phyloP scores from a whole-genome alignment of 306 rosid species.

The Argentina anserina region DNA sequence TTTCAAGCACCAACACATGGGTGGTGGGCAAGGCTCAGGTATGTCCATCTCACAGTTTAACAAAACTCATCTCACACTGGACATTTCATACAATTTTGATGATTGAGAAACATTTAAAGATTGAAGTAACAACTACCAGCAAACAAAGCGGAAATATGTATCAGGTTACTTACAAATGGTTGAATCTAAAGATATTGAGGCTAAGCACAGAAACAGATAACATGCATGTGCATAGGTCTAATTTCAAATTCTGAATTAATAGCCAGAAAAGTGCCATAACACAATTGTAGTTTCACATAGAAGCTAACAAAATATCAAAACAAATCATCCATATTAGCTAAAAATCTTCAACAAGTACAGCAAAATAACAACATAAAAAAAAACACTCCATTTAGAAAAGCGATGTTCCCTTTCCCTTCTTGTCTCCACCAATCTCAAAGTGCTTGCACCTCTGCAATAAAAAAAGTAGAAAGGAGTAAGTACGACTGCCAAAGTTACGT shows the following conservation, averaged over 20 bases:
- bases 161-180: background rate
- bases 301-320: slow-evolving; percentile 8
- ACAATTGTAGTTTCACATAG: background rate
- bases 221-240: background rate
- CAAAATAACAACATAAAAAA: background rate
- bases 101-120: too few species aligned
- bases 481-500: too few species aligned
- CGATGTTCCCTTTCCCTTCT: slow-evolving; percentile 44
- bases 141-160: background rate
- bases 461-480: background rate
- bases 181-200: background rate
- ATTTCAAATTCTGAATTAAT: slow-evolving; percentile 3
- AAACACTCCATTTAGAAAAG: slow-evolving; percentile 22
- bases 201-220: background rate
- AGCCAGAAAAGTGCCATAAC: background rate
- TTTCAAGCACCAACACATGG: too few species aligned
- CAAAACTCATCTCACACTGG: too few species aligned
- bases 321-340: background rate
- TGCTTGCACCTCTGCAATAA: slow-evolving; percentile 41
- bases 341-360: background rate
- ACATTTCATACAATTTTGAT: too few species aligned
- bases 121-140: background rate
- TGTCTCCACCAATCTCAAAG: slow-evolving; percentile 43
- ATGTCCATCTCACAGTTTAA: too few species aligned
- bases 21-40: too few species aligned